Conservation (phyloP, 1,284 basidiomycete genomes). For the Phylloboletellus chloephorus region DNA sequence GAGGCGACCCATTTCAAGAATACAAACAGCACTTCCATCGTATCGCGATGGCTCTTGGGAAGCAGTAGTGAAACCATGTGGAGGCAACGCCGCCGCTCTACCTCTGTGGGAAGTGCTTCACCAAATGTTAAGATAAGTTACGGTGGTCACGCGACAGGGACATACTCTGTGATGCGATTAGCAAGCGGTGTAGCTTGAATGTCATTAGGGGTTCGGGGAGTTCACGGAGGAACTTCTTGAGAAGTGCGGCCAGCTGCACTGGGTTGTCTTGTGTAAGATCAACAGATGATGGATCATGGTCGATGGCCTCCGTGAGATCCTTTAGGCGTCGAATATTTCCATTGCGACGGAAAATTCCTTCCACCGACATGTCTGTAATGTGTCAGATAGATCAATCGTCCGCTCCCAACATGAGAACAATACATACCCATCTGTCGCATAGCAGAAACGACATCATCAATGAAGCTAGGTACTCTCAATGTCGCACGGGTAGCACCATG, state of each 20-base stretch:
- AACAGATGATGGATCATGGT: conserved; percentile 86
- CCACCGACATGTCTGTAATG: conserved; percentile 87
- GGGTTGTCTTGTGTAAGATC: conserved; percentile 94
- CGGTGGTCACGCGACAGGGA: conserved; percentile 17
- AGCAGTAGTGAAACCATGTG: conserved; percentile 86
- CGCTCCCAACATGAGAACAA: conserved; percentile 2
- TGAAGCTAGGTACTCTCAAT: conserved; percentile 90
- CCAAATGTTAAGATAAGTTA: conserved; percentile 10
- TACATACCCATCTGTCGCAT: conserved; percentile 97
- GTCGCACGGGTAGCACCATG: conserved; percentile 84
- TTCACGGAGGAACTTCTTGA: conserved; percentile 97
- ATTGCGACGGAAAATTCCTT: conserved; percentile 98
- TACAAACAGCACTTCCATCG: conserved; percentile 95
- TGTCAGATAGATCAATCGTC: conserved; percentile 4
- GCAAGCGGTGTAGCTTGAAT: conserved; percentile 86
- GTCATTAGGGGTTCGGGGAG: conserved; percentile 96
- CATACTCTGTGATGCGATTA: conserved; percentile 85
- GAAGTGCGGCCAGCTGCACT: conserved; percentile 91
- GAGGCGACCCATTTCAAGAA: conserved; percentile 99
- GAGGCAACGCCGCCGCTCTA: conserved; percentile 78
- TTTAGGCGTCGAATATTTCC: conserved; percentile 94
- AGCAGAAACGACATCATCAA: conserved; percentile 95
- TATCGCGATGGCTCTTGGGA: conserved; percentile 93
- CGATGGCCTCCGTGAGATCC: conserved; percentile 87
- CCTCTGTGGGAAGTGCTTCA: conserved; percentile 68